Base-by-base conservation (phyloP, 2,329 filamentous ascomycete species). In the Sporothrix schenckii region DNA sequence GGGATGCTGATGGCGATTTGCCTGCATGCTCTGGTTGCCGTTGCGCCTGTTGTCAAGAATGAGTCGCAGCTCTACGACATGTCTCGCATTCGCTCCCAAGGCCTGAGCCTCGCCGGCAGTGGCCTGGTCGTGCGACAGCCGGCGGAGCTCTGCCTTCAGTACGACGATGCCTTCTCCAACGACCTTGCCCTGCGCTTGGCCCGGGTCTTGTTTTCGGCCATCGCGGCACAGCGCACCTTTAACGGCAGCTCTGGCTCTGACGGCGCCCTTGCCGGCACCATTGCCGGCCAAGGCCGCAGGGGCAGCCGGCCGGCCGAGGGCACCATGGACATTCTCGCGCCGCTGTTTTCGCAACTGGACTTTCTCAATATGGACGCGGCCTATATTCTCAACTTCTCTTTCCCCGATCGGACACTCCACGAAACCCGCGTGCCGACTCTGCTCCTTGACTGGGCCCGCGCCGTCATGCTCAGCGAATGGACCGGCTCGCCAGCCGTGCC, bases 381-480 rank as follows among this genome's bases (percentile, higher is more conserved):
- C 4, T 80, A 83, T 10, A 75, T 82, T 2, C 77, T 88, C 1
- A 79, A 83, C 4, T 87, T 88, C 73, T 78, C 83, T 1, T 80
- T 83, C 50, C 73, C 81, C 1, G 87, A 87, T 72, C 82, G 83
- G n/a, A 80, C 82, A 16, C 75, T 86, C 27, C 88, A 88, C 73
- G 87, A 88, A 74, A 86, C 84, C 44, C 81, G 85, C 49, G 82
- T 86, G 21, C 86, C 85, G 9, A 86, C 84, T 13, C 77, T 88
- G 19, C 80, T 88, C 6, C 79, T 93, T 34, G 91, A 93, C 75
- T 93, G 90, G 91, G 86, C 91, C 24, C 85, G 91, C 71, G 89
- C 90, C 0, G 85, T 95, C 1, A 86, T 97, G 76, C 80, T 96
- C 58, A 88, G 89, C 69, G 88, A 92, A 72, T 97, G 94, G 94